phyloP scores from a whole-genome alignment of 2,329 filamentous ascomycete species.

The Pyrenochaeta sp. region DNA sequence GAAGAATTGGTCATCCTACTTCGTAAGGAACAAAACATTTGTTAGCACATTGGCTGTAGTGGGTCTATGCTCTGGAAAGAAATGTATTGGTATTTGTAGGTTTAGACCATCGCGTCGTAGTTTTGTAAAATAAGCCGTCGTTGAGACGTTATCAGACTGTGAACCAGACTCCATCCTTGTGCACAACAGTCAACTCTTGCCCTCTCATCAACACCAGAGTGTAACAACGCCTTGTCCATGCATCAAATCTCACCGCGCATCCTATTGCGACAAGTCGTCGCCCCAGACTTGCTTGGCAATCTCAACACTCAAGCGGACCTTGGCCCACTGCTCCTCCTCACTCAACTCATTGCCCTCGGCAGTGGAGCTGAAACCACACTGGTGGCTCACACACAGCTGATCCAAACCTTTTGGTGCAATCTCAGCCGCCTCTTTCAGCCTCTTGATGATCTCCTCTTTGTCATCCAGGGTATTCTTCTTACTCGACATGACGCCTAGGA shows the following conservation, averaged over 20 bases:
- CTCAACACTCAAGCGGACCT: conserved; percentile 63
- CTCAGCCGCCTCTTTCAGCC: conserved; percentile 48
- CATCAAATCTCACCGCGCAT: neutral
- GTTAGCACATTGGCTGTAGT: too few species aligned
- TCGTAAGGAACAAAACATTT: too few species aligned
- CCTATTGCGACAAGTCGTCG: conserved; percentile 51
- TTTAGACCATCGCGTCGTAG: too few species aligned
- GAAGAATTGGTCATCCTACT: too few species aligned
- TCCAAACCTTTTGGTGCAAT: conserved; percentile 62
- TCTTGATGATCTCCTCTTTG: conserved; percentile 51
- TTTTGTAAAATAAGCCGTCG: too few species aligned
- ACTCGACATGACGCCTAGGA: conserved; percentile 64
- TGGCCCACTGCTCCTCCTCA: conserved; percentile 67
- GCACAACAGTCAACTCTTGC: too few species aligned
- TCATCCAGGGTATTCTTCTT: conserved; percentile 67
- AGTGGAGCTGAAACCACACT: conserved; percentile 67
- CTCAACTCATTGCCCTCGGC: conserved; percentile 65
- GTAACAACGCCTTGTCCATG: too few species aligned
- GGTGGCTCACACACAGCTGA: conserved; percentile 65
- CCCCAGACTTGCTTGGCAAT: conserved; percentile 68
- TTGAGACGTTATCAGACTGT: too few species aligned
- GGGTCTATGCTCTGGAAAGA: too few species aligned
- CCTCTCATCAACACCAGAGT: too few species aligned
- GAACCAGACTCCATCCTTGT: too few species aligned
- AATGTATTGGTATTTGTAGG: too few species aligned